Evolutionary conservation across 1,139 yeast species (phyloP).

Genomic region (Taphrina pruni): DNA sequence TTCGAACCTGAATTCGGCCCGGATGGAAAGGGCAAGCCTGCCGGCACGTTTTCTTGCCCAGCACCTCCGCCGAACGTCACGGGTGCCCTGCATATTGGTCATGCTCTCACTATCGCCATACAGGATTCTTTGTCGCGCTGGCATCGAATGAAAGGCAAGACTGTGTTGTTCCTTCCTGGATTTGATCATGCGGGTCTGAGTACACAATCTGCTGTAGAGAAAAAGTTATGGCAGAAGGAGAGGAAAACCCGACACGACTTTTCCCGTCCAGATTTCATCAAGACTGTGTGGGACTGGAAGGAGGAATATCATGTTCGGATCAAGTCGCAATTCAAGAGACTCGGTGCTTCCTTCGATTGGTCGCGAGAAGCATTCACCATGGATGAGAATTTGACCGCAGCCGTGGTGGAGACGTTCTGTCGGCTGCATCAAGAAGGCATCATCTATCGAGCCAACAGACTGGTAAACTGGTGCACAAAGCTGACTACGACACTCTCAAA

Average conservation of each 20-base stretch:
- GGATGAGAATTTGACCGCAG: conserved; percentile 74
- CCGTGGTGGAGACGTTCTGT: conserved; percentile 92
- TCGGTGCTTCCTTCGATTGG: conserved; percentile 99
- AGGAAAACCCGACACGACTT: conserved; percentile 91
- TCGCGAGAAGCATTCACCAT: conserved; percentile 89
- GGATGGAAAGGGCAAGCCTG: conserved; percentile 77
- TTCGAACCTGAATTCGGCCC: conserved; percentile 84
- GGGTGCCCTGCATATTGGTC: conserved; percentile 98
- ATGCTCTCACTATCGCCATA: conserved; percentile 91
- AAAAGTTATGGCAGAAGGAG: conserved; percentile 88
- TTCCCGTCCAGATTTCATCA: conserved; percentile 88
- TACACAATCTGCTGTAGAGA: conserved; percentile 97
- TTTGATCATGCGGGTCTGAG: conserved; percentile 99
- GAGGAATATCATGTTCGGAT: conserved; percentile 88
- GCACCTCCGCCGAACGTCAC: conserved; percentile 99
- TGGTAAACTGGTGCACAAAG: conserved; percentile 96
- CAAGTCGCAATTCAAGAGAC: conserved; percentile 77
- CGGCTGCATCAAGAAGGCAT: conserved; percentile 92
- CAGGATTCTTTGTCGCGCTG: conserved; percentile 93
- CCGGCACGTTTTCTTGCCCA: conserved; percentile 86
- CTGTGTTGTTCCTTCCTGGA: conserved; percentile 92
- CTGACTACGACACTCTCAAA: conserved; percentile 94
- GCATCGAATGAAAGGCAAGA: conserved; percentile 96
- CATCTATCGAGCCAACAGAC: conserved; percentile 89
- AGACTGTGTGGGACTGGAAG: conserved; percentile 98